Evolutionary conservation across 441 rosid species (phyloP).

Genomic region (Pelargonium cotyledonis): DNA sequence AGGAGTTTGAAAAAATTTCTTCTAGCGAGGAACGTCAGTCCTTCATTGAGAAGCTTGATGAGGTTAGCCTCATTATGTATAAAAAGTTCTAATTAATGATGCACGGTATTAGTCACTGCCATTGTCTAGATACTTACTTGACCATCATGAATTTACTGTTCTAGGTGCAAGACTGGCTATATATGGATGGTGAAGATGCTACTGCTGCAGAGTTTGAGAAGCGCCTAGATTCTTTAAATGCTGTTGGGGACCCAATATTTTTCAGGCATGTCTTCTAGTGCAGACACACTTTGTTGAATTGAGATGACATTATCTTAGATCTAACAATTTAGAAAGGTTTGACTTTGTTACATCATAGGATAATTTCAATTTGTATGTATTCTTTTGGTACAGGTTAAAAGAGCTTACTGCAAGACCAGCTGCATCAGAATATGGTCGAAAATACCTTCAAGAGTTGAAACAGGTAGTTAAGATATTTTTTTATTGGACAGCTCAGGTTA

Average conservation of each 20-base stretch:
- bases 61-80: conserved; percentile 37
- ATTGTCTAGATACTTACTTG: neutral
- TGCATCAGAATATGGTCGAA: conserved; percentile 54
- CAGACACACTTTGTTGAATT: no score
- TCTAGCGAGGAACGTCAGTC: conserved; percentile 69
- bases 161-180: conserved; percentile 97
- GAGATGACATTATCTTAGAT: no score
- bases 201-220: conserved; percentile 65
- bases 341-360: neutral
- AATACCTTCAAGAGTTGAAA: conserved; percentile 52
- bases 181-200: conserved; percentile 94
- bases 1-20: conserved; percentile 63
- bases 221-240: conserved; percentile 60
- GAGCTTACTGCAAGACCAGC: conserved; percentile 82
- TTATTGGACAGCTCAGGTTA: no score
- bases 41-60: conserved; percentile 81
- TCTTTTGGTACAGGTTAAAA: conserved; percentile 42
- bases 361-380: conserved; percentile 3
- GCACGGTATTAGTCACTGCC: neutral
- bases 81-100: neutral
- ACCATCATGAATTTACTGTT: conserved; percentile 12
- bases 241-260: conserved; percentile 70
- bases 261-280: conserved; percentile 44
- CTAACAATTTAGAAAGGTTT: conserved; percentile 5
- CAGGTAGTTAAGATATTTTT: conserved; percentile 35